Evolutionary conservation across 2,329 filamentous ascomycete genomes (phyloP), one percentile per base, ranked within the genome.

Genomic region (Pseudogymnoascus sp.): DNA sequence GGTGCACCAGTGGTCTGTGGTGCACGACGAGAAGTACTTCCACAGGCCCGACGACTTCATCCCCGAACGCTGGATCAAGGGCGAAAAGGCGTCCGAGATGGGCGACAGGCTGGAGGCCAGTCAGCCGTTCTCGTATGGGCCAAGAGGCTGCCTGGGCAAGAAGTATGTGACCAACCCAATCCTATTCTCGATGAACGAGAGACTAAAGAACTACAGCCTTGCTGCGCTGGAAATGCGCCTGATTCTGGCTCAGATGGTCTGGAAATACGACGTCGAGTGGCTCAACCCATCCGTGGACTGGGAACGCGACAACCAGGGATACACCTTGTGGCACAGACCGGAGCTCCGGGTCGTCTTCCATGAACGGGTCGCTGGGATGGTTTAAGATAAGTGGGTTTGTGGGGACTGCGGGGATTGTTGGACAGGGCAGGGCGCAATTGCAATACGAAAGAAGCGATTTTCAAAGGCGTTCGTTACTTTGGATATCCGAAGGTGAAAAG

Each of bases 71-170:
- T 67, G 65, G 65, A 60, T 65, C 30, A 62, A 63, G 54, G 65
- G 59, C 14, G 64, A 64, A 35, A 43, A 58, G n/a, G 32, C 39
- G 65, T n/a, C 57, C 37, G 20, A 38, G 32, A 58, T 37, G 57
- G 57, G 57, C 11, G 75, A 77, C 2, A 69, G 76, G 22, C 30
- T 32, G 3, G 62, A 62, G 6, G 62, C 58, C 9, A 39, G 63
- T 25, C 61, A 64, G 28, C 64, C 65, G 8, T 67, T 67, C 60
- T 62, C 60, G 14, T 30, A 54, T n/a, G 65, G 65, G 0, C 63
- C 62, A 11, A 30, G 62, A 41, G 62, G 58, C 30, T 67, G 66
- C 37, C 30, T 67, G 25, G 66, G 64, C n/a, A 62, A 59, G 28
- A 65, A 58, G 63, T 66, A 43, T 60, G 61, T 62, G 30, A 14